Evolutionary conservation across 106 monocot species (phyloP).

Genomic region (Allium fistulosum): DNA sequence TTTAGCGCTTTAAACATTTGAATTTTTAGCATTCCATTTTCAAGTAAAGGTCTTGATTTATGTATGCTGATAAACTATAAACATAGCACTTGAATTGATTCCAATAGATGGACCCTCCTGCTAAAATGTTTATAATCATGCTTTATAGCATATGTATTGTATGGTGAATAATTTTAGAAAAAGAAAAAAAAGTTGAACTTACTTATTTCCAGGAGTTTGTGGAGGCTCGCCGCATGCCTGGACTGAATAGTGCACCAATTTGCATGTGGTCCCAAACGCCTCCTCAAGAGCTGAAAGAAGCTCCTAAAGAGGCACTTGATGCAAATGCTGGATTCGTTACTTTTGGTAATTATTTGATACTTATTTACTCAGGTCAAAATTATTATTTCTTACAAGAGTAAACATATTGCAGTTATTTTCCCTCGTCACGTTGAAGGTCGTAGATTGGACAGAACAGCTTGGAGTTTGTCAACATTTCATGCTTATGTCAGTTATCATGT

Average conservation of each 20-base stretch:
- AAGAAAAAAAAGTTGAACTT: too few relatives aligned
- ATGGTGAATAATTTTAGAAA: too few relatives aligned
- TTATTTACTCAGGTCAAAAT: too few relatives aligned
- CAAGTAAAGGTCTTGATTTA: too few relatives aligned
- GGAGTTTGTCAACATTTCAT: conserved; percentile 95
- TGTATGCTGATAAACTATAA: too few relatives aligned
- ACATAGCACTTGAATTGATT: too few relatives aligned
- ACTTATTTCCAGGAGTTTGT: conserved; percentile 69
- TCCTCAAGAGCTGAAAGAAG: conserved; percentile 77
- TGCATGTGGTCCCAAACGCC: conserved; percentile 82
- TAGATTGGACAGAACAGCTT: conserved; percentile 79
- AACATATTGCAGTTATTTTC: conserved; percentile 52
- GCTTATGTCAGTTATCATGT: conserved; percentile 99
- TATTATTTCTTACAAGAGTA: neutral
- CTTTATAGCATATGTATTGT: too few relatives aligned
- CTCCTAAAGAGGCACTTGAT: conserved; percentile 41
- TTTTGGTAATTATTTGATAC: conserved; percentile 53
- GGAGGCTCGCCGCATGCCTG: conserved; percentile 73
- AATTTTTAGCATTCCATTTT: too few relatives aligned
- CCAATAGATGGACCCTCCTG: too few relatives aligned
- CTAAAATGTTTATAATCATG: too few relatives aligned
- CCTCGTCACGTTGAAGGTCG: conserved; percentile 73
- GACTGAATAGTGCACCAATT: conserved; percentile 77
- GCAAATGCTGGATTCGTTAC: conserved; percentile 98
- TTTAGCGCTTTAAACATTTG: too few relatives aligned